These are phyloP conservation scores for Primulina tabacum DNA, from an alignment of 257 asterid species.

Conservation along the genomic window DNA sequence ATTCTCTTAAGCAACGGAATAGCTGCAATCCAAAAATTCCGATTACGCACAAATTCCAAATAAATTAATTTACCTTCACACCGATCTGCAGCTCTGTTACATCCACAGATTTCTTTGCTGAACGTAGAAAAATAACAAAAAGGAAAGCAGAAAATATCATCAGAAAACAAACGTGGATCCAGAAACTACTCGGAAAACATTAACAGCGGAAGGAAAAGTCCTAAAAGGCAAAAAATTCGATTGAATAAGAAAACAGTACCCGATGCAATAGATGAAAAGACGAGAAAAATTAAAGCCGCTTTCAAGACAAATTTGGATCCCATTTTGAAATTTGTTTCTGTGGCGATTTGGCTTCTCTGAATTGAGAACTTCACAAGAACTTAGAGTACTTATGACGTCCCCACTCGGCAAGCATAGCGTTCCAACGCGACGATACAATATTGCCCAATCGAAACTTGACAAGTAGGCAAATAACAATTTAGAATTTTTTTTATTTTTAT, in stretches of 20 bases:
- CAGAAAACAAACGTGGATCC: background rate
- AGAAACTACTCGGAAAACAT: background rate
- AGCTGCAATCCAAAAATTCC: background rate
- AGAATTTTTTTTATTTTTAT: too few species aligned
- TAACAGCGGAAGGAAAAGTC: background rate
- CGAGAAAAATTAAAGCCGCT: slow-evolving; percentile 37
- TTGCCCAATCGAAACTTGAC: slow-evolving; percentile 47
- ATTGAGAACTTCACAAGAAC: slow-evolving; percentile 7
- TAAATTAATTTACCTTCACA: slow-evolving; percentile 59
- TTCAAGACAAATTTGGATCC: slow-evolving; percentile 30
- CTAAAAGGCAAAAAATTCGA: slow-evolving; percentile 3
- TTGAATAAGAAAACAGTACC: slow-evolving; percentile 37
- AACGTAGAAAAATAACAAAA: slow-evolving; percentile 32
- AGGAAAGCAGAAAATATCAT: background rate
- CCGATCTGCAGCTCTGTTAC: slow-evolving; percentile 94
- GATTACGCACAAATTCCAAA: background rate
- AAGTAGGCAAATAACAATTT: slow-evolving; percentile 25
- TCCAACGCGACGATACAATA: slow-evolving; percentile 35
- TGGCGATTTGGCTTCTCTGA: background rate
- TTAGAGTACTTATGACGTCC: slow-evolving; percentile 20
- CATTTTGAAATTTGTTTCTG: slow-evolving; percentile 32
- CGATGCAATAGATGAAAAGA: slow-evolving; percentile 36
- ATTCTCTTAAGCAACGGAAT: background rate
- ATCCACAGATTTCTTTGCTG: slow-evolving; percentile 80
- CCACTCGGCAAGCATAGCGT: slow-evolving; percentile 21